These are phyloP conservation scores for Tephrocybe sp. DNA, from an alignment of 768 basidiomycete genomes.

Conservation along the genomic window DNA sequence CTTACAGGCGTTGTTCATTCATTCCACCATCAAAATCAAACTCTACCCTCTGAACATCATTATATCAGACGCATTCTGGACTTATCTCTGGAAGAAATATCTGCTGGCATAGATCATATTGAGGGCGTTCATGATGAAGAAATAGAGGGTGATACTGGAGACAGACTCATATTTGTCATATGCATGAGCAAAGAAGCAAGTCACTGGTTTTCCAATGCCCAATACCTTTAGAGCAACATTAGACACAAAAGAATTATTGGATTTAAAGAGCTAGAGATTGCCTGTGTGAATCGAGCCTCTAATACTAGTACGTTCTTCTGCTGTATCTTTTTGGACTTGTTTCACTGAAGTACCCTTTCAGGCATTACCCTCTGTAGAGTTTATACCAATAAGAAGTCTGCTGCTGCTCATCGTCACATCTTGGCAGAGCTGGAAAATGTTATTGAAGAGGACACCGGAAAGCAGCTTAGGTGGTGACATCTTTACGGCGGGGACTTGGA, in stretches of 20 bases:
- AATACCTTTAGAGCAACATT: constrained; percentile 28
- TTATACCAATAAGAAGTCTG: constrained; percentile 14
- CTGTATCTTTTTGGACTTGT: too few species aligned
- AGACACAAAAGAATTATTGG: constrained; percentile 24
- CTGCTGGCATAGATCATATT: too few species aligned
- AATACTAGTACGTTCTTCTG: too few species aligned
- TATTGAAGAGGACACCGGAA: constrained; percentile 20
- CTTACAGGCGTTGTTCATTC: too few species aligned
- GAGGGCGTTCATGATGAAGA: not conserved
- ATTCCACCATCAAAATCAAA: too few species aligned
- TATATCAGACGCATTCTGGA: too few species aligned
- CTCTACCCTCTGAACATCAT: too few species aligned
- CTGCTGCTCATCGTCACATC: constrained; percentile 17
- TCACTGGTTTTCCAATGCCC: constrained; percentile 12
- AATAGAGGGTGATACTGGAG: constrained; percentile 5
- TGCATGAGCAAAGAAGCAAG: constrained; percentile 25
- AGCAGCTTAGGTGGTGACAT: constrained; percentile 19
- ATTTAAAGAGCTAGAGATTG: constrained; percentile 27
- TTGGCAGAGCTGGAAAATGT: constrained; percentile 20
- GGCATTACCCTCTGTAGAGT: not conserved
- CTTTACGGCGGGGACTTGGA: constrained; percentile 13
- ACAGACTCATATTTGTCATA: constrained; percentile 20
- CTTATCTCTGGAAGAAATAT: too few species aligned
- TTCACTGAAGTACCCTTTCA: too few species aligned
- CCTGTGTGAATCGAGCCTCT: not conserved